phyloP scores from a whole-genome alignment of 2,329 filamentous ascomycete genomes.

The Apiospora malaysiana region DNA sequence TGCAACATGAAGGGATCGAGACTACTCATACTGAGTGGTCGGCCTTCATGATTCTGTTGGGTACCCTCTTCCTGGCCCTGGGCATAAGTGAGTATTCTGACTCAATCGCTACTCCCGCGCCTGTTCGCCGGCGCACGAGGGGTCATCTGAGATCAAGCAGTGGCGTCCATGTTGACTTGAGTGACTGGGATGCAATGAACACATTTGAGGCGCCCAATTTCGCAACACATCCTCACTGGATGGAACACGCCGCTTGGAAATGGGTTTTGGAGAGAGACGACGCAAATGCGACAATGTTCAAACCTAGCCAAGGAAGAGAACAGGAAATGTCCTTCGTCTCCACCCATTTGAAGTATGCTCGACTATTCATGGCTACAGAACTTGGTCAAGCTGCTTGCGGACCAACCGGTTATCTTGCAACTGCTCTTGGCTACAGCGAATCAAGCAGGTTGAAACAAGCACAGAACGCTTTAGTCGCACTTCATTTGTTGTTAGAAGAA shows the following conservation, averaged over 20 bases:
- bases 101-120: constrained; percentile 29
- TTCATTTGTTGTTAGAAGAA: constrained; percentile 91
- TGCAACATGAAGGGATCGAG: constrained; percentile 54
- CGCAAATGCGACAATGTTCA: constrained; percentile 36
- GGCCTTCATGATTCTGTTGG: constrained; percentile 66
- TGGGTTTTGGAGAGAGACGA: constrained; percentile 70
- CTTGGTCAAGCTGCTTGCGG: constrained; percentile 62
- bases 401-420: constrained; percentile 68
- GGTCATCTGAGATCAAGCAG: constrained; percentile 40
- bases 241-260: constrained; percentile 70
- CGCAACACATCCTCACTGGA: constrained; percentile 59
- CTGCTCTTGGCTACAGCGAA: constrained; percentile 56
- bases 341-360: constrained; percentile 62
- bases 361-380: constrained; percentile 67
- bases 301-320: constrained; percentile 31
- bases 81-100: constrained; percentile 43
- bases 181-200: constrained; percentile 56
- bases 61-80: constrained; percentile 68
- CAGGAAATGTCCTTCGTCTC: constrained; percentile 50
- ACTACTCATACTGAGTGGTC: constrained; percentile 71
- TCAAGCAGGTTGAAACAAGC: constrained; percentile 66
- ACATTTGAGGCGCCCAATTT: constrained; percentile 54
- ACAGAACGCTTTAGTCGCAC: constrained; percentile 71
- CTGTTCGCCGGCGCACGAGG: constrained; percentile 31
- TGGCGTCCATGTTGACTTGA: constrained; percentile 37